Base-by-base conservation (phyloP, 2,329 filamentous ascomycete species). In the Colletotrichum noveboracense region DNA sequence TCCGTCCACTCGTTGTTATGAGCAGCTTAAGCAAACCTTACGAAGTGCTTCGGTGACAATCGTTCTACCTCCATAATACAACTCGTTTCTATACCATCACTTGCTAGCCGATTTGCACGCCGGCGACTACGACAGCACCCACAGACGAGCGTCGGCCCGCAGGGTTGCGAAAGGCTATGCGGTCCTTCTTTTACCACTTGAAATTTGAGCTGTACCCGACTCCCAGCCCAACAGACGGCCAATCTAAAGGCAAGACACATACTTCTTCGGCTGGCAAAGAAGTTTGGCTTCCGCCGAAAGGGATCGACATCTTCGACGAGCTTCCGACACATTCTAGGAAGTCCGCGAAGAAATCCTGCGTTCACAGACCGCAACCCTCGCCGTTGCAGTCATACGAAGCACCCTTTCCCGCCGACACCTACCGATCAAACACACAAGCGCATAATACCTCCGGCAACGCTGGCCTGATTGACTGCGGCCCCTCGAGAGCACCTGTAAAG, bases 151-250 rank as follows among this genome's bases (percentile, higher is more conserved):
- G 26, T 65, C 66, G 30, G 64, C 69, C 61, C 48, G 55, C 18
- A 26, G 70, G 60, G 74, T 48, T 64, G 36, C 62, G 71, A 36
- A 75, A 81, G 82, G 86, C 81, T 85, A 92, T 92, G 91, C 89
- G 89, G 85, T 88, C 88, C 34, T 93, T 92, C 82, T 91, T 90
- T 78, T 93, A 93, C 79, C 91, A 93, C 79, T 81, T 94, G n/a
- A 92, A 90, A 79, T 89, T 94, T 79, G 92, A 94, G 85, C 87
- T 93, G 56, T 93, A 93, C 82, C 83, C 87, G 58, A 87, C 84
- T 76, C 82, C 87, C 62, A 82, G 85, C 66, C 86, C 87, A 6
- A 80, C 79, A 2, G 8, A 60, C 75, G 28, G 78, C 62, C 66
- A 62, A 4, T 62, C 28, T 13, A 76, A 75, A 55, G 74, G 36